A percentile compares a stretch with the other conserved stretches of the same genome.
These are phyloP conservation scores for Coniella lustricola DNA, from an alignment of 2,329 filamentous ascomycete genomes.

Conservation along the genomic window DNA sequence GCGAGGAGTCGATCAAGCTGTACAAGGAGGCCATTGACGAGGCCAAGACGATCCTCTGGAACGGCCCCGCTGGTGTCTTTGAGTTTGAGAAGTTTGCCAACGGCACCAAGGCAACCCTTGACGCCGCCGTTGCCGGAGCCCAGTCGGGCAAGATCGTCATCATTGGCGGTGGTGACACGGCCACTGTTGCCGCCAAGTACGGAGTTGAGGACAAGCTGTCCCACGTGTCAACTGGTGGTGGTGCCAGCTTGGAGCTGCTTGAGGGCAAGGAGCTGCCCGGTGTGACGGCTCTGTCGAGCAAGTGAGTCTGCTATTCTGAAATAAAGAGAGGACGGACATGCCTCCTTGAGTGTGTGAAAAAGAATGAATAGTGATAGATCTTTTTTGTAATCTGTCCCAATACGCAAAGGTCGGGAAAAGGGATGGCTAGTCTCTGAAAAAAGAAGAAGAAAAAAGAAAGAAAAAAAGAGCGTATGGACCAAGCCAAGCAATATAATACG, in stretches of 20 bases:
- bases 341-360: background rate
- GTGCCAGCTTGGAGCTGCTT: constrained; percentile 89
- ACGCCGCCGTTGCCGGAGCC: constrained; percentile 76
- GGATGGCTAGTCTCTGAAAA: constrained; percentile 29
- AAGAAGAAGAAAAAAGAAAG: constrained; percentile 6
- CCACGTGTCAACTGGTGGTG: constrained; percentile 95
- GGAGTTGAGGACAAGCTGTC: constrained; percentile 93
- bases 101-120: constrained; percentile 86
- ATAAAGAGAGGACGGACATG: background rate
- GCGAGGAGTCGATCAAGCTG: constrained; percentile 77
- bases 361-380: constrained; percentile 18
- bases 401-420: constrained; percentile 22
- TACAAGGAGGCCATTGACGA: constrained; percentile 83
- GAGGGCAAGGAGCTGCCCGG: constrained; percentile 98
- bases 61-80: constrained; percentile 94
- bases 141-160: constrained; percentile 90
- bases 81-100: constrained; percentile 92
- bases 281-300: constrained; percentile 81
- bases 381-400: no score
- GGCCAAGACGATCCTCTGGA: constrained; percentile 97
- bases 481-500: background rate
- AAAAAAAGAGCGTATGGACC: constrained; percentile 11
- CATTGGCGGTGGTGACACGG: constrained; percentile 96
- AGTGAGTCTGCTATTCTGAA: constrained; percentile 38
- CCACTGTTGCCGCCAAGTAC: constrained; percentile 96